Base-by-base conservation (phyloP, 768 basidiomycete species). In the Holtermanniella nyarrowii region DNA sequence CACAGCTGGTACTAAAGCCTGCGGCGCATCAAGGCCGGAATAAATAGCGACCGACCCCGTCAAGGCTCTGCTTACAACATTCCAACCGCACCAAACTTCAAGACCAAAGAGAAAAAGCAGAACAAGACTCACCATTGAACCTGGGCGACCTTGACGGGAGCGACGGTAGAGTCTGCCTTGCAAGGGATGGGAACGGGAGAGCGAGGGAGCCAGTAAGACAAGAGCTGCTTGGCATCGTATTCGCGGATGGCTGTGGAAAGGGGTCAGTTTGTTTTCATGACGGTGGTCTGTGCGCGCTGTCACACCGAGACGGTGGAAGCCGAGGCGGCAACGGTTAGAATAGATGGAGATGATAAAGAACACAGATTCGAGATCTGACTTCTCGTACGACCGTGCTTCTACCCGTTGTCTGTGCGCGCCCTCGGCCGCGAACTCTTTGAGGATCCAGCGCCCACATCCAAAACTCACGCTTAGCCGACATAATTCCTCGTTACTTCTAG, bases 201-300 rank as follows among this genome's bases (percentile, higher is more conserved):
- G 56, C 89, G 82, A 73, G 86, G 82, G 58, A 97, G 84, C 90
- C 90, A 96, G 79, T 96, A 95, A 37, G 90, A 88, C 25, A 97
- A 78, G 59, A 97, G 80, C 62, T 96, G 86, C 78, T 97, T 99
- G 61, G 93, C 93, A 72, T 99, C 93, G 79, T 89, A 97, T 79
- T 96, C 90, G 70, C 87, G 85, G 77, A 96, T 93, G 62, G 84
- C 82, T 83, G 50, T n/a, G 24, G 22, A 24, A 41, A 43, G 46
- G 41, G 4, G 41, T 20, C 25, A 18, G 46, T 4, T 40, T 31
- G 13, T 41, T 26, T n/a, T 26, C 23, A 10, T 24, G 41, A 18
- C 16, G 16, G 42, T 20, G 39, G 45, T 26, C 27, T 23, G 16
- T 26, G 21, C 1, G 31, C 4, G 31, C 31, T 37, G 31, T 16